These are phyloP conservation scores for Pyrrhoderma noxium DNA, from an alignment of 1,284 basidiomycete species.

Conservation along the genomic window DNA sequence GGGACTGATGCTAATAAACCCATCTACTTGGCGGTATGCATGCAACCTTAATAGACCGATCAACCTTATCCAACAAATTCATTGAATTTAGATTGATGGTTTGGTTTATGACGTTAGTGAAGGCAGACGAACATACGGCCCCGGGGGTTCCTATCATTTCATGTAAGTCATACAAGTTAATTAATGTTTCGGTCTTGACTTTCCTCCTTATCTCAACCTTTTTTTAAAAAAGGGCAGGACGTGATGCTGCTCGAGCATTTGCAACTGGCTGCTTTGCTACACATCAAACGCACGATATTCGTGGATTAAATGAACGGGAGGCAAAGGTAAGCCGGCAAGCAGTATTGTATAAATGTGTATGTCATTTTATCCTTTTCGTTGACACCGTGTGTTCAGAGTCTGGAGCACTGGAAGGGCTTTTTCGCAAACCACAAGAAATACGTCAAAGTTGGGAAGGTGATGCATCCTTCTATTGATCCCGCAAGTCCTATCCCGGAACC, in stretches of 20 bases:
- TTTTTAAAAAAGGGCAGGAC: slow-evolving; percentile 57
- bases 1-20: slow-evolving; percentile 65
- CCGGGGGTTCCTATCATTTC: slow-evolving; percentile 79
- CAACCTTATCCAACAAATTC: neutral
- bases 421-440: slow-evolving; percentile 78
- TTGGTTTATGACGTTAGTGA: slow-evolving; percentile 88
- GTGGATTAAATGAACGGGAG: slow-evolving; percentile 71
- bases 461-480: slow-evolving; percentile 74
- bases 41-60: neutral
- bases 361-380: slow-evolving; percentile 15
- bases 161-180: slow-evolving; percentile 47
- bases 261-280: slow-evolving; percentile 88
- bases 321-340: slow-evolving; percentile 41
- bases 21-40: slow-evolving; percentile 76
- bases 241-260: slow-evolving; percentile 84
- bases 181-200: slow-evolving; percentile 2
- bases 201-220: slow-evolving; percentile 6
- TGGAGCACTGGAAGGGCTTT: slow-evolving; percentile 85
- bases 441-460: slow-evolving; percentile 65
- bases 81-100: slow-evolving; percentile 65
- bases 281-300: slow-evolving; percentile 85
- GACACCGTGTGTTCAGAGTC: slow-evolving; percentile 39
- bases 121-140: slow-evolving; percentile 78
- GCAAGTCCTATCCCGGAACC: slow-evolving; percentile 70
- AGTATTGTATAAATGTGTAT: slow-evolving; percentile 20